A percentile compares a stretch with the other conserved stretches of the same genome.
phyloP scores from a whole-genome alignment of 176 grass and related monocot genomes.

The Eleusine coracana region DNA sequence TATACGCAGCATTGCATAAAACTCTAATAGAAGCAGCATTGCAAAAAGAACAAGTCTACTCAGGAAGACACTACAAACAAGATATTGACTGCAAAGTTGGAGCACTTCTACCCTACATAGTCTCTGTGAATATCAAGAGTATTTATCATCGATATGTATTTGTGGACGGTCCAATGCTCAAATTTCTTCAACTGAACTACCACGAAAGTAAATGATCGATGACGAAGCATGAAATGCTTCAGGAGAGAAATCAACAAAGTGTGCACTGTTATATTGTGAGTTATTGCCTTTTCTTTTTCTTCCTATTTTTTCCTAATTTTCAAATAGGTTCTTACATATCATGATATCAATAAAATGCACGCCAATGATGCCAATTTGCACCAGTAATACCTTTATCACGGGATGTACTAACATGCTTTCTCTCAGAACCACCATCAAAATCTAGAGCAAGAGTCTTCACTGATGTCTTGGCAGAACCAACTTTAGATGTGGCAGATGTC shows the following conservation, averaged over 20 bases:
- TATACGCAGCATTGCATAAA: not conserved
- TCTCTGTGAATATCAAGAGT: not conserved
- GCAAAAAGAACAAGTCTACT: slow-evolving; percentile 33
- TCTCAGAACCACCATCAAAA: slow-evolving; percentile 16
- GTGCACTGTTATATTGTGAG: slow-evolving; percentile 18
- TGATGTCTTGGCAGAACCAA: slow-evolving; percentile 48
- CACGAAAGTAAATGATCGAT: slow-evolving; percentile 11
- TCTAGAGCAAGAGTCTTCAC: slow-evolving; percentile 21
- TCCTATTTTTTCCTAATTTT: slow-evolving; percentile 14
- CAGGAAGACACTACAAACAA: slow-evolving; percentile 24
- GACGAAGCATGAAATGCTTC: not conserved
- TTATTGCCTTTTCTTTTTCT: not conserved
- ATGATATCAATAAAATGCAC: slow-evolving; percentile 24
- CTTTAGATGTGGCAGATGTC: slow-evolving; percentile 46
- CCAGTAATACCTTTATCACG: slow-evolving; percentile 62
- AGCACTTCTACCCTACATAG: slow-evolving; percentile 7
- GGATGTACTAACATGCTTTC: slow-evolving; percentile 44
- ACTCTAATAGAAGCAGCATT: not conserved
- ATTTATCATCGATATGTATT: slow-evolving; percentile 11
- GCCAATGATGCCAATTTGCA: slow-evolving; percentile 25
- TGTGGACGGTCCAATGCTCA: slow-evolving; percentile 13
- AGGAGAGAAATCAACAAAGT: slow-evolving; percentile 3
- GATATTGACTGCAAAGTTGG: not conserved
- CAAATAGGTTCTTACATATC: slow-evolving; percentile 18
- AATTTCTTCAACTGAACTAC: not conserved